Percentiles rank a stretch among this genome's conserved stretches.
These are phyloP conservation scores for Collybia mongolica DNA, from an alignment of 768 basidiomycete genomes.

Conservation along the genomic window DNA sequence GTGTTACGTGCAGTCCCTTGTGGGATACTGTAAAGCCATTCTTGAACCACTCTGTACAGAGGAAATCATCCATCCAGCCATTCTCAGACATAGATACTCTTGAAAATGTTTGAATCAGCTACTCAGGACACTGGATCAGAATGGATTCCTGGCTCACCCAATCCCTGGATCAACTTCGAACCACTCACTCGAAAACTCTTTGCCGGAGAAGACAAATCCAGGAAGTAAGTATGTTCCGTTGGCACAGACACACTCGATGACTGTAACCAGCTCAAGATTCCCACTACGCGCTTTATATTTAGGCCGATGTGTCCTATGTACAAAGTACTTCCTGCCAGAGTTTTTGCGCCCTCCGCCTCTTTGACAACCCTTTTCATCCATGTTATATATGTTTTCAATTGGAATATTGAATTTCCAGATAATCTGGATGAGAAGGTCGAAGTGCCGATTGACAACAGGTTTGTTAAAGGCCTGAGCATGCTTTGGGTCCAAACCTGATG, in stretches of 20 bases:
- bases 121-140: neutral
- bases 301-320: slow-evolving; percentile 5
- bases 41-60: slow-evolving; percentile 37
- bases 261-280: slow-evolving; percentile 38
- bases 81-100: slow-evolving; percentile 32
- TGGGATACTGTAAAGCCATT: slow-evolving; percentile 36
- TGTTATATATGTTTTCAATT: slow-evolving; percentile 27
- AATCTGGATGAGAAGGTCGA: slow-evolving; percentile 16
- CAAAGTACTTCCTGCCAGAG: slow-evolving; percentile 17
- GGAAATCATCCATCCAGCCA: slow-evolving; percentile 39
- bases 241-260: slow-evolving; percentile 38
- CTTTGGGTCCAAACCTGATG: slow-evolving; percentile 31
- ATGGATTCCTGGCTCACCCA: no score
- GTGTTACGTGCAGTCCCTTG: slow-evolving; percentile 21
- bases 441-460: slow-evolving; percentile 24
- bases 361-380: slow-evolving; percentile 34
- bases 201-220: slow-evolving; percentile 33
- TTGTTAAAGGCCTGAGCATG: slow-evolving; percentile 30
- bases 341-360: slow-evolving; percentile 26
- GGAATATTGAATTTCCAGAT: slow-evolving; percentile 24
- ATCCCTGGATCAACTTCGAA: slow-evolving; percentile 19
- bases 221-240: slow-evolving; percentile 30
- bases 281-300: slow-evolving; percentile 23
- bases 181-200: slow-evolving; percentile 19
- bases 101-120: slow-evolving; percentile 1